A percentile compares a stretch with the other conserved stretches of the same genome.
Conservation (phyloP, 495 filamentous ascomycete species). For the Rostrohypoxylon terebratum region DNA sequence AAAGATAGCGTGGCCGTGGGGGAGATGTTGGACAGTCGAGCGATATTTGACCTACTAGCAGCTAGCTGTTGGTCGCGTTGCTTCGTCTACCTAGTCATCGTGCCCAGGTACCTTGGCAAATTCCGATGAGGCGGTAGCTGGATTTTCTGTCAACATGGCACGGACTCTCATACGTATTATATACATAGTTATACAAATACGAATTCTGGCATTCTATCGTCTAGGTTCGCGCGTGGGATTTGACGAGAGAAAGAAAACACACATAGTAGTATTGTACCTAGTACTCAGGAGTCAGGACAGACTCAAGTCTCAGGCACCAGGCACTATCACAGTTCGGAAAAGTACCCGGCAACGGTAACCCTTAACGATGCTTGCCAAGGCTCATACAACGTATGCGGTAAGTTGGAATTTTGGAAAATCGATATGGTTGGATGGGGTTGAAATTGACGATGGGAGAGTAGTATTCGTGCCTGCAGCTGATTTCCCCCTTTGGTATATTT, state of each 20-base stretch:
- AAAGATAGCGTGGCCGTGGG: conserved; percentile 28
- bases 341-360: conserved; percentile 7
- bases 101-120: conserved; percentile 1
- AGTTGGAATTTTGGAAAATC: conserved; percentile 11
- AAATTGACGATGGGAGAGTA: conserved; percentile 34
- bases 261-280: too few species aligned
- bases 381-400: conserved; percentile 21
- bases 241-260: neutral
- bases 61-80: neutral
- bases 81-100: conserved; percentile 2
- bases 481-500: conserved; percentile 26
- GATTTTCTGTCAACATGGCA: conserved; percentile 2
- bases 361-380: conserved; percentile 12
- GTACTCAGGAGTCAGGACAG: too few species aligned
- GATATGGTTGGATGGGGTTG: conserved; percentile 36
- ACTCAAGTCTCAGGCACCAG: too few species aligned
- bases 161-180: conserved; percentile 9
- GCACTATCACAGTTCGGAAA: conserved; percentile 14
- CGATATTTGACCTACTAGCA: conserved; percentile 6
- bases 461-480: conserved; percentile 38
- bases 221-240: neutral
- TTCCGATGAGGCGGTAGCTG: conserved; percentile 1
- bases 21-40: conserved; percentile 4
- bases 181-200: conserved; percentile 15
- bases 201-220: conserved; percentile 6